Evolutionary conservation across 139 green algal genomes (phyloP).

Genomic region (Tetraselmis striata): DNA sequence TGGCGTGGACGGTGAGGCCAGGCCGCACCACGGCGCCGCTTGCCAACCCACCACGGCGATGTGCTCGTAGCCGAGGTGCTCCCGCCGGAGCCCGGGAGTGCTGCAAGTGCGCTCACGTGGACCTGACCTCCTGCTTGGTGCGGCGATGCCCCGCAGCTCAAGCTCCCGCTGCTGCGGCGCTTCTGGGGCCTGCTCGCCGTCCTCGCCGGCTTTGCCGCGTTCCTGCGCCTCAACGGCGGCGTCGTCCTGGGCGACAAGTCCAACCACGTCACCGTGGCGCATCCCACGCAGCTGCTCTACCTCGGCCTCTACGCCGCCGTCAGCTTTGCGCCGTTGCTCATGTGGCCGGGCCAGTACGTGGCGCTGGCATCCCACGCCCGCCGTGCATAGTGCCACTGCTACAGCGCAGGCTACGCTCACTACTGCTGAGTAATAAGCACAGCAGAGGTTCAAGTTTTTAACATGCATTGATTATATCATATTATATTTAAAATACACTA

Average conservation of each 20-base stretch:
- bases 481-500: no score
- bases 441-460: not conserved
- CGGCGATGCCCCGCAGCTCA: not conserved
- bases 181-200: not conserved
- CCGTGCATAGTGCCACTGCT: not conserved
- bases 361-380: no score
- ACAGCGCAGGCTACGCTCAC: not conserved
- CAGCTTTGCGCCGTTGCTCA: slow-evolving; percentile 36
- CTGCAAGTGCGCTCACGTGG: no score
- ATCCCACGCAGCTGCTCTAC: slow-evolving; percentile 80
- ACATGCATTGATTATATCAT: no score
- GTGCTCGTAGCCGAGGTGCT: no score
- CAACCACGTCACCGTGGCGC: slow-evolving; percentile 57
- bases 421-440: not conserved
- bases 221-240: slow-evolving; percentile 76
- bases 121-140: no score
- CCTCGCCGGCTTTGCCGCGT: slow-evolving; percentile 53
- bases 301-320: slow-evolving; percentile 47
- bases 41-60: no score
- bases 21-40: no score
- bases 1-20: not conserved
- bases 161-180: not conserved
- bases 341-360: slow-evolving; percentile 2
- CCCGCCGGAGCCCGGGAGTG: no score
- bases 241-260: slow-evolving; percentile 76